Percentiles rank a stretch among this genome's conserved stretches.
Evolutionary conservation across 2,329 filamentous ascomycete species (phyloP).

Genomic region (Microdochium bolleyi): DNA sequence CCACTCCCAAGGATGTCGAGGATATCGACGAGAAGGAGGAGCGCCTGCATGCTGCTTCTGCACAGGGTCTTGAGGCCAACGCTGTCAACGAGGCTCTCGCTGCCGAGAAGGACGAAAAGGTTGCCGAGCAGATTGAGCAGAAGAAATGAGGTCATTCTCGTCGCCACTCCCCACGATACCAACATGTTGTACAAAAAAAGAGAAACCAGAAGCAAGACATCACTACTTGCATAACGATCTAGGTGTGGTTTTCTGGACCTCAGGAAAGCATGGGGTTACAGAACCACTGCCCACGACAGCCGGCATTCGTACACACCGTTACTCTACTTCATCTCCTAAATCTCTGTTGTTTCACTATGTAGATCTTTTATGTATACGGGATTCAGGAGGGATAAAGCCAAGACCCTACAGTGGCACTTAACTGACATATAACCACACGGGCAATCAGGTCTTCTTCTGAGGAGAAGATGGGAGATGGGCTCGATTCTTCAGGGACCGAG

Average conservation of each 20-base stretch:
- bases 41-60: slow-evolving; percentile 44
- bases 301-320: neutral
- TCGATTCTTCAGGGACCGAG: no score
- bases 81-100: slow-evolving; percentile 46
- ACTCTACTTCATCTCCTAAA: neutral
- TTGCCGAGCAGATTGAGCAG: slow-evolving; percentile 27
- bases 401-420: neutral
- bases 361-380: neutral
- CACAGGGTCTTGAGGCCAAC: slow-evolving; percentile 35
- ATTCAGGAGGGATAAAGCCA: neutral
- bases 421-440: no score
- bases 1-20: slow-evolving; percentile 75
- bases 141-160: slow-evolving; percentile 5
- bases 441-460: no score
- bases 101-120: slow-evolving; percentile 41
- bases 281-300: neutral
- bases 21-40: slow-evolving; percentile 95
- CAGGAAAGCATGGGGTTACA: neutral
- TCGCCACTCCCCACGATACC: neutral
- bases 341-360: neutral
- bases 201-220: neutral
- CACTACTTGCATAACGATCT: neutral
- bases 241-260: neutral
- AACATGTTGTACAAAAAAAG: slow-evolving; percentile 1
- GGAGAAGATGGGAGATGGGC: no score